A percentile compares a stretch with the other conserved stretches of the same genome.
Evolutionary conservation across 441 rosid genomes (phyloP).

Genomic region (Codiaeum variegatum): DNA sequence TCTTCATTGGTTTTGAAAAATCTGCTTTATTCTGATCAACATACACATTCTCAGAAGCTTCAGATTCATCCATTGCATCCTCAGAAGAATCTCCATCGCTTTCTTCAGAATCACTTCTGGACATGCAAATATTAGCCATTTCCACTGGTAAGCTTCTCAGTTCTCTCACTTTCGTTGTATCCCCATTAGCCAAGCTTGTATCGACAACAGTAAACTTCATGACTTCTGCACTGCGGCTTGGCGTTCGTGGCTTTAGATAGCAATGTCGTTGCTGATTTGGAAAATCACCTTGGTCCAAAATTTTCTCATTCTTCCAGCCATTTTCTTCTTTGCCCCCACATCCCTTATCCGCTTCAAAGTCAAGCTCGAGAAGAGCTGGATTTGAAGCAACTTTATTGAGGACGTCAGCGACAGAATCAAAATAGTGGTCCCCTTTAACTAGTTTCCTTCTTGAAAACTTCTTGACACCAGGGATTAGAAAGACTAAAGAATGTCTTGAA

Average conservation of each 20-base stretch:
- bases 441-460: constrained; percentile 43
- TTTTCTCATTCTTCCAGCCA: constrained; percentile 19
- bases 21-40: constrained; percentile 18
- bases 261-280: constrained; percentile 33
- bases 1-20: constrained; percentile 19
- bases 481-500: constrained; percentile 39
- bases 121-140: constrained; percentile 21
- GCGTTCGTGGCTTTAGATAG: constrained; percentile 47
- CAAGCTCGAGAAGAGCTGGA: constrained; percentile 47
- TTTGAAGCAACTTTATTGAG: constrained; percentile 46
- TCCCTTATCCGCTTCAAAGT: constrained; percentile 26
- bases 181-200: constrained; percentile 33
- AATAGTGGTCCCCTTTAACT: constrained; percentile 53
- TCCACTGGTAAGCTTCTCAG: constrained; percentile 39
- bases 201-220: constrained; percentile 46
- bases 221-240: constrained; percentile 23
- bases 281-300: constrained; percentile 26
- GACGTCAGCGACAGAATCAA: constrained; percentile 51
- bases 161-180: constrained; percentile 36
- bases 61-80: constrained; percentile 27
- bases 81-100: constrained; percentile 28
- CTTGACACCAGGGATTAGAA: constrained; percentile 47
- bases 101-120: constrained; percentile 28
- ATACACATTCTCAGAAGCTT: constrained; percentile 15
- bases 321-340: constrained; percentile 25